Conservation (phyloP, 768 basidiomycete species). For the Rhodotorula diobovata region DNA sequence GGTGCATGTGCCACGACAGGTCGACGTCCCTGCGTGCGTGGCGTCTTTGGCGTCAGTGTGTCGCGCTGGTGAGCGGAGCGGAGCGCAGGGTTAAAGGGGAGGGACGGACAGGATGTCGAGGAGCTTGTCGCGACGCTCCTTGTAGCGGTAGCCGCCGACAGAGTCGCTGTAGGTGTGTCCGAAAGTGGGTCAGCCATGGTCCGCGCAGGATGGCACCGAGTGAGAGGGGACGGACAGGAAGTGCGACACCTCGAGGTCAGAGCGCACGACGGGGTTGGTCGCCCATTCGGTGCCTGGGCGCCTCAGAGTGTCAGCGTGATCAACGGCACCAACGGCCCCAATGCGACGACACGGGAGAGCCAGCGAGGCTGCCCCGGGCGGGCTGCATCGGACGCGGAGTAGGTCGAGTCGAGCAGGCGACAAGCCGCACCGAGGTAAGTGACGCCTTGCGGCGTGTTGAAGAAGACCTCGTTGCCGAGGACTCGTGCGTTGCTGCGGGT, state of each 20-base stretch:
- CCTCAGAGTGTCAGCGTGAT: background rate
- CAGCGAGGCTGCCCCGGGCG: no score
- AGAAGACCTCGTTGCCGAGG: slow-evolving; percentile 80
- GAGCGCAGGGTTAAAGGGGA: background rate
- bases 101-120: slow-evolving; percentile 65
- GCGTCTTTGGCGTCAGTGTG: no score
- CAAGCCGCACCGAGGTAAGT: slow-evolving; percentile 35
- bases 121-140: slow-evolving; percentile 74
- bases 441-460: slow-evolving; percentile 60
- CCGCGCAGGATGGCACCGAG: background rate
- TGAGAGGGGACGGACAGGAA: slow-evolving; percentile 56
- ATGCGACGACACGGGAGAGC: no score
- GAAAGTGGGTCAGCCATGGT: no score
- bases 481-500: slow-evolving; percentile 64
- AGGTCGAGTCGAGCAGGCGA: background rate
- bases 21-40: slow-evolving; percentile 57
- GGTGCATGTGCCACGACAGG: slow-evolving; percentile 89
- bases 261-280: slow-evolving; percentile 90
- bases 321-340: no score
- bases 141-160: slow-evolving; percentile 91
- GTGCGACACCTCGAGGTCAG: slow-evolving; percentile 83
- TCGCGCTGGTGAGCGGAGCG: no score
- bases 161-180: slow-evolving; percentile 57
- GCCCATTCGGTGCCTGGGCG: slow-evolving; percentile 85
- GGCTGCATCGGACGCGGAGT: no score